Evolutionary conservation across 306 rosid genomes (phyloP).

Genomic region (Acacia confusa): DNA sequence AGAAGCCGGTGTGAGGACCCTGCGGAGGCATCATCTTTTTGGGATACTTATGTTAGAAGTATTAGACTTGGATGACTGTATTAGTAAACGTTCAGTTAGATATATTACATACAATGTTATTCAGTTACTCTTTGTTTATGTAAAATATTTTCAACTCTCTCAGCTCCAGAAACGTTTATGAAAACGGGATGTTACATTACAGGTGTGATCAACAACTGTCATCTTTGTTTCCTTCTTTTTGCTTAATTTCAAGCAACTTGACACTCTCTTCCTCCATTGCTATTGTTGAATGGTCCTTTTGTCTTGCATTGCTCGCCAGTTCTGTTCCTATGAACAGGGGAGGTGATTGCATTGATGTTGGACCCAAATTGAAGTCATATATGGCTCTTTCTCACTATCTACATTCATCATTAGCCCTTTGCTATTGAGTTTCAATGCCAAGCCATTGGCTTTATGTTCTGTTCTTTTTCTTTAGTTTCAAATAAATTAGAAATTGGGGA

Average conservation of each 20-base stretch:
- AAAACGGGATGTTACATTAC: too few species aligned
- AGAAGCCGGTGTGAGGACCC: too few species aligned
- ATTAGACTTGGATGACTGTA: too few species aligned
- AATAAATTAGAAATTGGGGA: neutral
- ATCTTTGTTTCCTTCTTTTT: neutral
- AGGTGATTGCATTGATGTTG: neutral
- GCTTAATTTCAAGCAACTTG: neutral
- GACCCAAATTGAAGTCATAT: neutral
- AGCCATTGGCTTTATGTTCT: neutral
- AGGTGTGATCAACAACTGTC: neutral
- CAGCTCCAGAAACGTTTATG: too few species aligned
- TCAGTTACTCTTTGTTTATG: too few species aligned
- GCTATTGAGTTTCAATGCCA: neutral
- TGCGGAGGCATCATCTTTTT: too few species aligned
- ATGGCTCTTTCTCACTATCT: neutral
- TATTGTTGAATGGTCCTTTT: neutral
- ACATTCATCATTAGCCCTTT: neutral
- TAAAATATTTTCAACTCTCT: too few species aligned
- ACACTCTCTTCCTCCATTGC: neutral
- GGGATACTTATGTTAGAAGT: too few species aligned
- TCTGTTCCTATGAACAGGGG: neutral
- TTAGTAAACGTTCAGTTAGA: too few species aligned
- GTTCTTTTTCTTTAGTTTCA: neutral
- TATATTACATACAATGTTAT: too few species aligned
- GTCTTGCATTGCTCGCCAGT: neutral